Evolutionary conservation across 2,329 filamentous ascomycete species (phyloP).

Genomic region (Alternaria triticimaculans): DNA sequence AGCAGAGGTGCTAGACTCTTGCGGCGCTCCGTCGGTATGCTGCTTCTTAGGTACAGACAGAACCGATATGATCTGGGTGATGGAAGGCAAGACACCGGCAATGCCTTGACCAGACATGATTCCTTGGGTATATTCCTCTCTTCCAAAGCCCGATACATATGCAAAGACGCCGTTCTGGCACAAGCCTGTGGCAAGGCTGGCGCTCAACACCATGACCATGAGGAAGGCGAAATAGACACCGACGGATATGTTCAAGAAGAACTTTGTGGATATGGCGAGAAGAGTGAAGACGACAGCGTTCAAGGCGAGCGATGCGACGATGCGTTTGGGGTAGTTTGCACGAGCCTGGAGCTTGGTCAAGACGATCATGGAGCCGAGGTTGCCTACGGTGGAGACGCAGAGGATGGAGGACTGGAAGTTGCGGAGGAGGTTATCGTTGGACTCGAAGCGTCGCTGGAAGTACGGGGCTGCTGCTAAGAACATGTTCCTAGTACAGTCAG

Average conservation of each 20-base stretch:
- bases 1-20: conserved; percentile 69
- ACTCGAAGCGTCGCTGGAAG: conserved; percentile 81
- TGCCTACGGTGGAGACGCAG: conserved; percentile 84
- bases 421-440: conserved; percentile 71
- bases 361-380: conserved; percentile 75
- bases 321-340: conserved; percentile 88
- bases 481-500: conserved; percentile 77
- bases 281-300: conserved; percentile 79
- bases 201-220: conserved; percentile 79
- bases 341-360: conserved; percentile 80
- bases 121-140: conserved; percentile 89
- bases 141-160: conserved; percentile 83
- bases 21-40: conserved; percentile 40
- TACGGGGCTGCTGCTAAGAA: conserved; percentile 94
- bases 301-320: conserved; percentile 76
- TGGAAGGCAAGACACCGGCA: conserved; percentile 85
- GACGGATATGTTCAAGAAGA: conserved; percentile 68
- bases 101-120: conserved; percentile 96
- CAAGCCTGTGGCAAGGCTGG: conserved; percentile 80
- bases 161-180: conserved; percentile 95
- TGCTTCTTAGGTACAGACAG: conserved; percentile 65
- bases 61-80: conserved; percentile 86
- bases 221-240: conserved; percentile 79
- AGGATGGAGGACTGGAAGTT: conserved; percentile 92
- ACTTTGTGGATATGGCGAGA: conserved; percentile 78